Conservation (phyloP, 352 stramenopile species). For the Globisporangium carolinianum region DNA sequence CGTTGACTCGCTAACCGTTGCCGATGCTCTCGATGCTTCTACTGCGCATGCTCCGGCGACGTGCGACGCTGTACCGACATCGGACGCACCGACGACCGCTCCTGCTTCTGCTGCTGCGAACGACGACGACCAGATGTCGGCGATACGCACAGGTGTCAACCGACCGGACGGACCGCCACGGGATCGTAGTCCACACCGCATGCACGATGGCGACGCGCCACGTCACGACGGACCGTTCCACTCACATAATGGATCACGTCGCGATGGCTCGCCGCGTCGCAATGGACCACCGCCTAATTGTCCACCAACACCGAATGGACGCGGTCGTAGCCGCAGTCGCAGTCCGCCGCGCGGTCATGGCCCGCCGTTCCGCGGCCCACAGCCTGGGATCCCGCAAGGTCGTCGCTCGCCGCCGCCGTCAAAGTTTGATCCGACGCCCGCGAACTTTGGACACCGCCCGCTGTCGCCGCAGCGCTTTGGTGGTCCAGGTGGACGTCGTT, state of each 20-base stretch:
- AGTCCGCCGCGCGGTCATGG: conserved; percentile 22
- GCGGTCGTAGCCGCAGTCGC: conserved; percentile 27
- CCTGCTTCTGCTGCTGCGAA: conserved; percentile 12
- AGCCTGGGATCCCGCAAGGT: conserved; percentile 2
- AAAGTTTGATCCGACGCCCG: conserved; percentile 7
- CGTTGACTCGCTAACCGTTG: conserved; percentile 15
- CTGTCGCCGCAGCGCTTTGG: conserved; percentile 5
- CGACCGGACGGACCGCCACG: not conserved
- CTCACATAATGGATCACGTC: not conserved
- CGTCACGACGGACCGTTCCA: too few species aligned
- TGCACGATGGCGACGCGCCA: not conserved
- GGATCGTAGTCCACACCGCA: conserved; percentile 2
- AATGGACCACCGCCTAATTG: not conserved
- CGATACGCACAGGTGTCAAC: not conserved
- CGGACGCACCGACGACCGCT: conserved; percentile 11
- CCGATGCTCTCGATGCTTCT: conserved; percentile 5
- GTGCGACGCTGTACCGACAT: not conserved
- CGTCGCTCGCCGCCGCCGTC: conserved; percentile 4
- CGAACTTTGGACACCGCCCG: conserved; percentile 6
- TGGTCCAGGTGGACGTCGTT: conserved; percentile 5
- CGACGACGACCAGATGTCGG: not conserved
- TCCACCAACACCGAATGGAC: conserved; percentile 4
- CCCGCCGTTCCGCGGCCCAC: conserved; percentile 6
- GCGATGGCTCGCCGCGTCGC: conserved; percentile 5
- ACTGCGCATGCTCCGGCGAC: conserved; percentile 11